phyloP scores from a whole-genome alignment of 2,329 filamentous ascomycete species.

The Aspergillus proliferans region DNA sequence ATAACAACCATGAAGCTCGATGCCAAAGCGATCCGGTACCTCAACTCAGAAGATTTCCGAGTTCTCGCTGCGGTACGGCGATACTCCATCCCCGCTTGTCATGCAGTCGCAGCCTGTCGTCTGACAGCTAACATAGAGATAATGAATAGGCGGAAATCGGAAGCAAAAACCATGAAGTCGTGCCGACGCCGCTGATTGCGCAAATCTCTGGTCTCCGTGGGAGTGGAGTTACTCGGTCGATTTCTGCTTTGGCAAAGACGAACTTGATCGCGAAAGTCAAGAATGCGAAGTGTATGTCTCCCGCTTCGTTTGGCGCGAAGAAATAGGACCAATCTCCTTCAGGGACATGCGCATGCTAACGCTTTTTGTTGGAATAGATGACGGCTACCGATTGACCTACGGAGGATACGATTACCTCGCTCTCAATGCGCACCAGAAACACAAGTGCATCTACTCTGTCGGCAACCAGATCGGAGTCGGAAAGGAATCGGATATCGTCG shows the following conservation, averaged over 20 bases:
- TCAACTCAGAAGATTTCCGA: conserved; percentile 88
- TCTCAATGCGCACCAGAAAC: conserved; percentile 77
- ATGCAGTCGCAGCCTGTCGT: conserved; percentile 15
- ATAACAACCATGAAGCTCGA: conserved; percentile 76
- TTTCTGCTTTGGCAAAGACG: conserved; percentile 85
- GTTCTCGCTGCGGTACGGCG: conserved; percentile 77
- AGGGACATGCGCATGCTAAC: neutral
- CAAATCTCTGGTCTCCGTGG: conserved; percentile 76
- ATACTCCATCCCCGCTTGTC: conserved; percentile 11
- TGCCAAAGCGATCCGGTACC: conserved; percentile 85
- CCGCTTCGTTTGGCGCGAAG: conserved; percentile 1
- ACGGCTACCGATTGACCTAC: conserved; percentile 94
- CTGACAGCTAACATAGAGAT: conserved; percentile 31
- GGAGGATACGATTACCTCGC: conserved; percentile 97
- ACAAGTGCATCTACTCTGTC: conserved; percentile 78
- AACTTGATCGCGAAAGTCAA: conserved; percentile 88
- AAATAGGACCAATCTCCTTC: conserved; percentile 1
- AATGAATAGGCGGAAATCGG: conserved; percentile 73
- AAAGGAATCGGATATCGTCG: conserved; percentile 95
- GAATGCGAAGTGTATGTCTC: conserved; percentile 67
- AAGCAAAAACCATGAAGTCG: conserved; percentile 93
- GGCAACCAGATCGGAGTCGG: conserved; percentile 93
- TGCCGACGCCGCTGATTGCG: conserved; percentile 82
- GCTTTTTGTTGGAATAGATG: conserved; percentile 47
- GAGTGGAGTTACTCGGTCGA: conserved; percentile 74